Conservation (phyloP, 164 flowering plant species). For the Liriodendron chinense region DNA sequence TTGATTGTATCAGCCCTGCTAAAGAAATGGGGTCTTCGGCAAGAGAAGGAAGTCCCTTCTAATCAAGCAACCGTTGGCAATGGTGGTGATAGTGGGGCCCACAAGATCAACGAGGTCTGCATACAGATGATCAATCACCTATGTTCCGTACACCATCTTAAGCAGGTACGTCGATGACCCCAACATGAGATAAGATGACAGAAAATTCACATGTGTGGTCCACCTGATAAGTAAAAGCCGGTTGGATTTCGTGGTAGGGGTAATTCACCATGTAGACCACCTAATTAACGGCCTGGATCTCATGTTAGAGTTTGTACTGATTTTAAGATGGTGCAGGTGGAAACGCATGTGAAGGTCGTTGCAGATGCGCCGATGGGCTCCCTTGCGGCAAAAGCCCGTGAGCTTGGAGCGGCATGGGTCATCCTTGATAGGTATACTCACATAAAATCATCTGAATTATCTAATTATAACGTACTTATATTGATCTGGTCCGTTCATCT, state of each 20-base stretch:
- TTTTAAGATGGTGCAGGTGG: constrained; percentile 27
- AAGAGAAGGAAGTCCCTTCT: background rate
- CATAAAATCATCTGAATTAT: no score
- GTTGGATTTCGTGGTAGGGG: no score
- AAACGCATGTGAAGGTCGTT: constrained; percentile 25
- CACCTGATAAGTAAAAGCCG: no score
- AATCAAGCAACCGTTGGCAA: background rate
- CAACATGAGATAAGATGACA: no score
- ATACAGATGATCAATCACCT: constrained; percentile 32
- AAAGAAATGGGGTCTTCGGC: constrained; percentile 25
- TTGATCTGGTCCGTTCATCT: no score
- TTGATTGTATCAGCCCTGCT: constrained; percentile 20
- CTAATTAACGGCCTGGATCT: no score
- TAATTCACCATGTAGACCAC: no score
- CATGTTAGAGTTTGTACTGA: no score
- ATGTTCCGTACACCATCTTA: constrained; percentile 22
- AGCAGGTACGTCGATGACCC: constrained; percentile 21
- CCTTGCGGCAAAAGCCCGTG: constrained; percentile 26
- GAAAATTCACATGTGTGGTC: no score
- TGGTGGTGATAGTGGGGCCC: constrained; percentile 10
- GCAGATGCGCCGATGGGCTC: constrained; percentile 18
- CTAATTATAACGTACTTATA: no score
- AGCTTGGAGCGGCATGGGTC: constrained; percentile 39
- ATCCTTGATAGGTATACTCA: constrained; percentile 32
- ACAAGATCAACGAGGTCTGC: constrained; percentile 21